These are phyloP conservation scores for Monilinia vaccinii-corymbosi DNA, from an alignment of 2,329 filamentous ascomycete genomes.

Conservation along the genomic window DNA sequence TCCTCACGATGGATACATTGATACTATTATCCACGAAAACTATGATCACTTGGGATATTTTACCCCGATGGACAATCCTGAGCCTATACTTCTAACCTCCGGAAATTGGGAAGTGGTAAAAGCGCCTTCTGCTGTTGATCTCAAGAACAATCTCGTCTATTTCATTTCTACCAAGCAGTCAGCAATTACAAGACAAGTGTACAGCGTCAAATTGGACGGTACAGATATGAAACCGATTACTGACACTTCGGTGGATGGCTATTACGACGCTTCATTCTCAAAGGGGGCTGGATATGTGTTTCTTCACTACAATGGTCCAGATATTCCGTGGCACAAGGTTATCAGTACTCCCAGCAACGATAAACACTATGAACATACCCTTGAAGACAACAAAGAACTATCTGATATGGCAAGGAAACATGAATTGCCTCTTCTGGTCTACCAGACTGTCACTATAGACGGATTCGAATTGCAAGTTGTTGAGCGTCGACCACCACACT, in stretches of 20 bases:
- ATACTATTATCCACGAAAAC: slow-evolving; percentile 77
- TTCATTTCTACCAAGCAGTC: slow-evolving; percentile 81
- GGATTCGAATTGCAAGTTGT: slow-evolving; percentile 64
- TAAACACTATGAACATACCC: slow-evolving; percentile 53
- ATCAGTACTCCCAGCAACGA: slow-evolving; percentile 68
- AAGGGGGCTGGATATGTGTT: slow-evolving; percentile 71
- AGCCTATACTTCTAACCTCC: slow-evolving; percentile 78
- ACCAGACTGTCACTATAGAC: slow-evolving; percentile 77
- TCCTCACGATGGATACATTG: slow-evolving; percentile 80
- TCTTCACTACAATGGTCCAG: slow-evolving; percentile 75
- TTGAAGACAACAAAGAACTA: slow-evolving; percentile 72
- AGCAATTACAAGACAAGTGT: slow-evolving; percentile 83
- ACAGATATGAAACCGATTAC: slow-evolving; percentile 65
- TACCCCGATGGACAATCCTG: slow-evolving; percentile 69
- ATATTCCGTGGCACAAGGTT: slow-evolving; percentile 84
- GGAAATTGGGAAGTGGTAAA: slow-evolving; percentile 88
- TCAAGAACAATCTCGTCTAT: slow-evolving; percentile 81
- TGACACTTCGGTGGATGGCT: slow-evolving; percentile 62
- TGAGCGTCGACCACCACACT: slow-evolving; percentile 84
- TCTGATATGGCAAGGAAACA: slow-evolving; percentile 61
- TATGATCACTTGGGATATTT: slow-evolving; percentile 94
- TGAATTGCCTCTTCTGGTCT: slow-evolving; percentile 74
- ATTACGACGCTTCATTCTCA: slow-evolving; percentile 79
- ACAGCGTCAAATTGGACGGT: slow-evolving; percentile 79
- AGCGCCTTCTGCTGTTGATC: slow-evolving; percentile 75